These are phyloP conservation scores for Cordyceps javanica DNA, from an alignment of 2,329 filamentous ascomycete genomes.

Conservation along the genomic window DNA sequence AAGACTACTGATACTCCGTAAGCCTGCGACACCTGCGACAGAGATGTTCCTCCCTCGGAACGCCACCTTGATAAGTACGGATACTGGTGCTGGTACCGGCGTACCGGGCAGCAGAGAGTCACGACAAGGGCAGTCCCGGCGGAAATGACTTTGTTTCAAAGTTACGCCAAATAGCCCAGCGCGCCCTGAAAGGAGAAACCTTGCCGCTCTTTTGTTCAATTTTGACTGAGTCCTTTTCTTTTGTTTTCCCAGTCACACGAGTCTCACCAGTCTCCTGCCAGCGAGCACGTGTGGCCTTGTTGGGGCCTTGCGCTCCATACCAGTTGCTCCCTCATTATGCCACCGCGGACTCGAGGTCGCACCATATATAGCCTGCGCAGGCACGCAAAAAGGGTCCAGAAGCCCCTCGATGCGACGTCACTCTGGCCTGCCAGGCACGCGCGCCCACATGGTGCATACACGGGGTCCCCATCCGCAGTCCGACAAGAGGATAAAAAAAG, in stretches of 20 bases:
- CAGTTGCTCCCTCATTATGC: neutral
- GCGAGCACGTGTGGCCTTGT: too few species aligned
- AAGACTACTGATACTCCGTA: too few species aligned
- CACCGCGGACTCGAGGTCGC: neutral
- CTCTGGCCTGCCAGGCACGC: neutral
- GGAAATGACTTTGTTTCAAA: slow-evolving; percentile 8
- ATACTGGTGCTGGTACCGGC: too few species aligned
- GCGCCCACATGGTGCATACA: slow-evolving; percentile 2
- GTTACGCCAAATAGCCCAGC: neutral
- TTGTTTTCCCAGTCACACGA: neutral
- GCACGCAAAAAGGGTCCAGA: neutral
- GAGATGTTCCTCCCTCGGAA: too few species aligned
- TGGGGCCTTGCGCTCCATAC: neutral
- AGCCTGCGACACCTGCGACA: too few species aligned
- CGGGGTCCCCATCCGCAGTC: neutral
- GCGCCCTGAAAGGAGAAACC: neutral
- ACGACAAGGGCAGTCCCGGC: neutral
- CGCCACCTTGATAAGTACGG: too few species aligned
- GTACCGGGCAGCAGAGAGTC: neutral
- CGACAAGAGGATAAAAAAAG: slow-evolving; percentile 5
- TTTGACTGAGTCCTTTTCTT: too few species aligned
- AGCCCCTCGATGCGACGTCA: slow-evolving; percentile 5
- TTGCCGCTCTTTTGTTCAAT: neutral
- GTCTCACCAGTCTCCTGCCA: neutral
- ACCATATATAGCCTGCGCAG: neutral